Evolutionary conservation across 2,329 filamentous ascomycete genomes (phyloP).

Genomic region (Stachybotrys elegans): DNA sequence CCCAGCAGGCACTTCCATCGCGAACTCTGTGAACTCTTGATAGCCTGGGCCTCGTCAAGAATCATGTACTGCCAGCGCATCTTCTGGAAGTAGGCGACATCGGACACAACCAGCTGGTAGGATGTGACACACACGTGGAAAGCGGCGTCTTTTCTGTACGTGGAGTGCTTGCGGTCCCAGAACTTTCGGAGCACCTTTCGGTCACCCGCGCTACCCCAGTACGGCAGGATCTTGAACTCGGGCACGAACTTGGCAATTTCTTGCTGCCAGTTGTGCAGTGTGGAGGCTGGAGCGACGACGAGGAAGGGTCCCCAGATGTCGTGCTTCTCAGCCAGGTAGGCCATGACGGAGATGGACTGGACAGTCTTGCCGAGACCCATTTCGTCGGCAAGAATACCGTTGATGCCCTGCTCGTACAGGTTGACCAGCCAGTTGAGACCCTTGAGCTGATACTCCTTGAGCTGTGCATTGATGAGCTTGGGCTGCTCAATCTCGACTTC

Average conservation of each 20-base stretch:
- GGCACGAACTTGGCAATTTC: constrained; percentile 95
- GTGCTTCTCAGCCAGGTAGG: constrained; percentile 93
- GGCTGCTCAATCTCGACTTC: constrained; percentile 93
- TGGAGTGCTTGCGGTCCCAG: constrained; percentile 97
- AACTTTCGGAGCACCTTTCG: constrained; percentile 96
- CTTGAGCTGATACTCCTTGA: constrained; percentile 99
- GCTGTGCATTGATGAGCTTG: constrained; percentile 84
- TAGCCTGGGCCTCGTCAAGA: constrained; percentile 94
- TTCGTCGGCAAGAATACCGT: constrained; percentile 96
- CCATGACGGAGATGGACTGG: constrained; percentile 99
- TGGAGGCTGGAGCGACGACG: constrained; percentile 93
- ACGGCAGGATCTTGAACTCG: constrained; percentile 88
- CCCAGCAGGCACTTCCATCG: constrained; percentile 93
- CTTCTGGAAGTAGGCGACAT: constrained; percentile 97
- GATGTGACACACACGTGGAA: constrained; percentile 97
- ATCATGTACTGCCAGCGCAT: constrained; percentile 99
- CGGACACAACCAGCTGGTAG: constrained; percentile 93
- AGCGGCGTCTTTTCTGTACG: constrained; percentile 85
- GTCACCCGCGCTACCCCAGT: constrained; percentile 93
- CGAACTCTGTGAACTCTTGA: constrained; percentile 95
- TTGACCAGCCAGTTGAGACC: constrained; percentile 99
- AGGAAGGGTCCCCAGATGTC: constrained; percentile 98
- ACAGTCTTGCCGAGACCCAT: constrained; percentile 99
- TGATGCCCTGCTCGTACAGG: constrained; percentile 98
- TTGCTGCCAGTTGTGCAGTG: constrained; percentile 98